Evolutionary conservation across 257 asterid genomes (phyloP).

Genomic region (Coffea canephora): DNA sequence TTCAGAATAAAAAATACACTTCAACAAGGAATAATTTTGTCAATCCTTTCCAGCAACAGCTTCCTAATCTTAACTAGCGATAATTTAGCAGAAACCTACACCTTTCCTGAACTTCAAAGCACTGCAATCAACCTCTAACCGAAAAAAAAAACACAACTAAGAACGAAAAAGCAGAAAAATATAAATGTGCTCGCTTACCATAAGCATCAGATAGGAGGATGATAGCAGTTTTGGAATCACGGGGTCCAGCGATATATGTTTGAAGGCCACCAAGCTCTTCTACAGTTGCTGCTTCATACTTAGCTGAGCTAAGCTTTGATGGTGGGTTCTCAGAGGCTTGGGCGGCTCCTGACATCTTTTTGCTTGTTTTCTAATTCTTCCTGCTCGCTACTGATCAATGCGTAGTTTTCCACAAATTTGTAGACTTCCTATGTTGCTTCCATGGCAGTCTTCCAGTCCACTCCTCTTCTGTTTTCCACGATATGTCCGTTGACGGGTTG

Average conservation of each 20-base stretch:
- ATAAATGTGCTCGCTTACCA: constrained; percentile 30
- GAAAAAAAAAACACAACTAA: not conserved
- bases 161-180: too few relatives aligned
- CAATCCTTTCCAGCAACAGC: not conserved
- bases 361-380: not conserved
- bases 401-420: too few relatives aligned
- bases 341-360: constrained; percentile 42
- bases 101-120: not conserved
- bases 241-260: constrained; percentile 45
- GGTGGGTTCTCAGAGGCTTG: constrained; percentile 49
- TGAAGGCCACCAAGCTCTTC: constrained; percentile 54
- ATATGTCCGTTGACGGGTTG: too few relatives aligned
- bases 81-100: not conserved
- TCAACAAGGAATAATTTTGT: not conserved
- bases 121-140: not conserved
- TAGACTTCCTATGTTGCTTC: too few relatives aligned
- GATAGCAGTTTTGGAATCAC: constrained; percentile 49
- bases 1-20: not conserved
- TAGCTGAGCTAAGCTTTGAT: constrained; percentile 31
- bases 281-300: constrained; percentile 32
- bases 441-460: too few relatives aligned
- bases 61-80: not conserved
- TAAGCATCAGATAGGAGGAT: constrained; percentile 54
- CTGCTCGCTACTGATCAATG: too few relatives aligned
- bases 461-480: too few relatives aligned